Base-by-base conservation (phyloP, 768 basidiomycete species). In the Amanita thiersii region DNA sequence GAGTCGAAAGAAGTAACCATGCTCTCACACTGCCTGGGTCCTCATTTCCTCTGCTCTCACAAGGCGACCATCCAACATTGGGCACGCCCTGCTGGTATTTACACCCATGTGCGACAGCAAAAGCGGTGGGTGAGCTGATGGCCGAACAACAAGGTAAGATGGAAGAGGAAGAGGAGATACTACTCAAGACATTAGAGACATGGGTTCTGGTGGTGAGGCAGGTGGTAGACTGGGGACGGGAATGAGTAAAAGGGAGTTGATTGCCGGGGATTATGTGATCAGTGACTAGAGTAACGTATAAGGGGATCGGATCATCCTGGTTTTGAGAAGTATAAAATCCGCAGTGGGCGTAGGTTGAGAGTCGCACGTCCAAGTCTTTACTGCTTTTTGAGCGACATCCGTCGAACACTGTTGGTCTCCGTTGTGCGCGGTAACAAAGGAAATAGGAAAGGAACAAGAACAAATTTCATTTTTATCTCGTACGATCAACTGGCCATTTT, bases 31-130 rank as follows among this genome's bases (percentile, higher is more conserved):
- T 63, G 6, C 67, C 71, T 1, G 59, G 56, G 9, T 67, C 75
- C 1, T 58, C 75, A 4, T 84, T 90, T 52, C 86, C 91, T 7
- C 58, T 92, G 15, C 61, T 94, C 7, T 86, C 89, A 9, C 87
- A 89, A 51, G 86, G 86, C 6, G 91, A 94, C 44, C 91, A 93
- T 52, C 91, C 89, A 0, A 77, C 70, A 4, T 66, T 85, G 21
- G 81, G 79, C 15, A 75, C 65, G 2, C 79, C 81, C 6, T 80
- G 77, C 42, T 94, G 88, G 88, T 88, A 81, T 53, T 64, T 94
- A 28, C 91, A 94, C 56, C 91, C 91, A 7, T 94, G 91, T 56
- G 79, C 86, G 56, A 85, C 81, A 3, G 69, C 70, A 7, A 59
- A 58, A 24, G 75, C 78, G 1, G 75, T 94, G 1, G 62, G 64